Evolutionary conservation across 164 flowering plant genomes (phyloP).

Genomic region (Nelumbo lutea): DNA sequence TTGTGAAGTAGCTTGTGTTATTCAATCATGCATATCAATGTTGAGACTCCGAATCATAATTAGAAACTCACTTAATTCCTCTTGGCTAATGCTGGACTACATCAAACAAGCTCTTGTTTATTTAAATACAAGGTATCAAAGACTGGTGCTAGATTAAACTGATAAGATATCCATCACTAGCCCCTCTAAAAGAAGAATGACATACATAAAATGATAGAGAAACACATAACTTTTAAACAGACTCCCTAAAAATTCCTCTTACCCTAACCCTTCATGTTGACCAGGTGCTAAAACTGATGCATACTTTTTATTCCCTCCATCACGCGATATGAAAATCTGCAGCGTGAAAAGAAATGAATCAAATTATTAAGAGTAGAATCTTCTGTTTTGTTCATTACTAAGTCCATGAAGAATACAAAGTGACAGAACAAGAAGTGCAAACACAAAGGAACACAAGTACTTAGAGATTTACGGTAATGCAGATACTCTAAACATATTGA

Average conservation of each 20-base stretch:
- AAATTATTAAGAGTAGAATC: not conserved
- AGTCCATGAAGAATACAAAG: not conserved
- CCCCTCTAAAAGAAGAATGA: not conserved
- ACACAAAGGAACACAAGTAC: not conserved
- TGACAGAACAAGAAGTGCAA: not conserved
- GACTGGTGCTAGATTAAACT: too few species aligned
- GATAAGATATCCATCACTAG: not conserved
- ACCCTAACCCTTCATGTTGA: constrained; percentile 93
- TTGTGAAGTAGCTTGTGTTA: too few species aligned
- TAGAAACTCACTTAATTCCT: too few species aligned
- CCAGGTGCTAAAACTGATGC: constrained; percentile 98
- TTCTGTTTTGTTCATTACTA: not conserved
- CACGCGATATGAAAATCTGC: constrained; percentile 95
- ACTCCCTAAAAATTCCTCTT: constrained; percentile 23
- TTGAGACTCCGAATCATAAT: too few species aligned
- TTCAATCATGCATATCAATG: too few species aligned
- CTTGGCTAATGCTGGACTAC: too few species aligned
- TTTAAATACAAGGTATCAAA: not conserved
- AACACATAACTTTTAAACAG: not conserved
- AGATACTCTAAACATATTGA: not conserved
- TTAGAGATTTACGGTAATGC: not conserved
- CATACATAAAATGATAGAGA: not conserved
- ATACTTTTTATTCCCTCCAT: constrained; percentile 79
- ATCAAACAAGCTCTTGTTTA: not conserved
- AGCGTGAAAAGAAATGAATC: constrained; percentile 11